Conservation (phyloP, 371 early-diverging fungal genomes). For the Ordospora colligata region DNA sequence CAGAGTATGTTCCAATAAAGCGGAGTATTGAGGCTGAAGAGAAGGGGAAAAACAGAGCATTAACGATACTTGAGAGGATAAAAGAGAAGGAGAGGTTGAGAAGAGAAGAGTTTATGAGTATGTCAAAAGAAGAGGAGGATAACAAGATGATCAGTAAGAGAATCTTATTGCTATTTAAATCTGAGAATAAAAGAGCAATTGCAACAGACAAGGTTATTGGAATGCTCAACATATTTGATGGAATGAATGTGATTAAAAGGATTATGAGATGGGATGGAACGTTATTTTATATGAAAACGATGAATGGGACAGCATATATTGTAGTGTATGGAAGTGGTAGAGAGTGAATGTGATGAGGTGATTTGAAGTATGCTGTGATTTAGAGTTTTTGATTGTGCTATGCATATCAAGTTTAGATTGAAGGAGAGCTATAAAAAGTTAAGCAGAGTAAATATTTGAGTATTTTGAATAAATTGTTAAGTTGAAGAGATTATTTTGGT, state of each 20-base stretch:
- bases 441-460: too few relatives aligned
- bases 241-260: slow-evolving; percentile 13
- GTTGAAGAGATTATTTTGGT: background rate
- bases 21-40: background rate
- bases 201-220: slow-evolving; percentile 24
- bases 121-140: slow-evolving; percentile 47
- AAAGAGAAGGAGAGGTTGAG: slow-evolving; percentile 55
- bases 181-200: slow-evolving; percentile 30
- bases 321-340: background rate
- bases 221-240: slow-evolving; percentile 27
- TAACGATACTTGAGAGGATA: slow-evolving; percentile 54
- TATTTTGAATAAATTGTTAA: too few relatives aligned
- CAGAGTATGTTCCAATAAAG: background rate
- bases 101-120: slow-evolving; percentile 52
- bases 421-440: too few relatives aligned
- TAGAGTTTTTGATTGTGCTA: too few relatives aligned
- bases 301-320: slow-evolving; percentile 29
- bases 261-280: slow-evolving; percentile 4
- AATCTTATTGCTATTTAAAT: slow-evolving; percentile 22
- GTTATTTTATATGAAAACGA: slow-evolving; percentile 25
- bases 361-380: too few relatives aligned
- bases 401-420: too few relatives aligned
- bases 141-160: slow-evolving; percentile 10
- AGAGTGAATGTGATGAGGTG: too few relatives aligned
- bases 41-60: slow-evolving; percentile 13